Evolutionary conservation across 306 rosid genomes (phyloP), one percentile per base, ranked within the genome.

Genomic region (Lithocarpus polystachyus): DNA sequence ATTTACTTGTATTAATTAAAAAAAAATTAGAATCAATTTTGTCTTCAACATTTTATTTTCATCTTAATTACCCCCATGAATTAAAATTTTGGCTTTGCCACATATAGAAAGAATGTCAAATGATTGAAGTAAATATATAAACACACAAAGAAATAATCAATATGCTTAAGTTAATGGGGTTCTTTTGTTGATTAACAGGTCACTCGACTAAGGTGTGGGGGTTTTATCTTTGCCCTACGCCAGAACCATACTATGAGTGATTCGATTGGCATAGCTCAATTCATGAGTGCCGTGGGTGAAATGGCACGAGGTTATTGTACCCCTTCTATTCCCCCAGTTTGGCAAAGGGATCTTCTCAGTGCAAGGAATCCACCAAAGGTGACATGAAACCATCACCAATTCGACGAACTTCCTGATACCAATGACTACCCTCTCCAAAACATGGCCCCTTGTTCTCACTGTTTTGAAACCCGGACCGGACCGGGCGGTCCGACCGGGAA

Each of bases 201-300:
- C 48, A 82, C 85, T 14, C 85, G 85, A 22, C 79, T 82, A 24
- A 48, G 45, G 71, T 89, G 92, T 23, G 92, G 90, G 0, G 86
- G 90, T 23, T 89, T 89, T 80, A 89, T 89, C 15, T 76, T 85
- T 1, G 82, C 88, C 2, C 75, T 89, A 8, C 86, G 92, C 1
- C 52, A 83, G 13, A 89, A 89, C 82, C 90, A 87, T 77, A 87
- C 92, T 1, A 87, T 89, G 87, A 17, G 83, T 7, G 92, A 87
- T 3, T 90, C 90, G 5, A 40, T 73, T 0, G 89, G 92, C 2
- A 4, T 87, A 5, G 88, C 83, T 18, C 90, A 89, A 24, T 89
- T 89, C 82, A 79, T 87, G 90, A 62, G 22, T 0, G 89, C 92
- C 1, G 4, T 89, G 8, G 88, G 88, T 2, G 90, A 89, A 78